Evolutionary conservation across 2,329 filamentous ascomycete genomes (phyloP).

Genomic region (Calonectria pauciramosa): DNA sequence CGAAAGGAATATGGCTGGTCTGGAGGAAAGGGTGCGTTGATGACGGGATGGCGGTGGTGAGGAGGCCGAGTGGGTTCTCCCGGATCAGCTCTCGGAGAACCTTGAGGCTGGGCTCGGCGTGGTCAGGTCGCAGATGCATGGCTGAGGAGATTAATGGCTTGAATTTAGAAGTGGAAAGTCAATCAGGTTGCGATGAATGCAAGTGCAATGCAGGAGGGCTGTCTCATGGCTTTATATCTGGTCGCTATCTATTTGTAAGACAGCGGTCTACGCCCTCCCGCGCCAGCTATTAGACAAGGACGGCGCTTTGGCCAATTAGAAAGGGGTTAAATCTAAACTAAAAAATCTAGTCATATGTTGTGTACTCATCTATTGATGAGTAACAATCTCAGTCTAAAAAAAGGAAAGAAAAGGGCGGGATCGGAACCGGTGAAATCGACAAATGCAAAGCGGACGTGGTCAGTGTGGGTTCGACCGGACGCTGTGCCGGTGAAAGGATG

Average conservation of each 20-base stretch:
- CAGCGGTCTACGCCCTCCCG: background rate
- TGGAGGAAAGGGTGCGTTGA: conserved; percentile 64
- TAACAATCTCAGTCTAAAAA: background rate
- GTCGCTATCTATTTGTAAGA: background rate
- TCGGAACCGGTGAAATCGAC: conserved; percentile 12
- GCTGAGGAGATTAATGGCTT: background rate
- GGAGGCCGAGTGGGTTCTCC: conserved; percentile 71
- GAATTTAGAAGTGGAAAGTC: background rate
- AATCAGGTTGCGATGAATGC: background rate
- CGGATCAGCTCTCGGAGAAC: conserved; percentile 69
- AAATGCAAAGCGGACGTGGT: conserved; percentile 1
- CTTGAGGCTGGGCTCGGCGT: conserved; percentile 65
- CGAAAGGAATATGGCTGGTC: conserved; percentile 71
- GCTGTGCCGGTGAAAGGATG: conserved; percentile 22
- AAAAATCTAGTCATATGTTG: background rate
- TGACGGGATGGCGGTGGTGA: conserved; percentile 73
- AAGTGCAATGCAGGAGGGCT: background rate
- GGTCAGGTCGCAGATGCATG: conserved; percentile 71
- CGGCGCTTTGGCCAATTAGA: conserved; percentile 10
- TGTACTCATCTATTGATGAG: conserved; percentile 11
- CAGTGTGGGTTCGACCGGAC: conserved; percentile 7
- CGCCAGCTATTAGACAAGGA: background rate
- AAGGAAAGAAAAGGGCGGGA: conserved; percentile 23
- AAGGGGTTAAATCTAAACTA: conserved; percentile 4
- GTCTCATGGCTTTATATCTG: background rate